These are phyloP conservation scores for Macaranga tanarius DNA, from an alignment of 441 rosid species.

Conservation along the genomic window DNA sequence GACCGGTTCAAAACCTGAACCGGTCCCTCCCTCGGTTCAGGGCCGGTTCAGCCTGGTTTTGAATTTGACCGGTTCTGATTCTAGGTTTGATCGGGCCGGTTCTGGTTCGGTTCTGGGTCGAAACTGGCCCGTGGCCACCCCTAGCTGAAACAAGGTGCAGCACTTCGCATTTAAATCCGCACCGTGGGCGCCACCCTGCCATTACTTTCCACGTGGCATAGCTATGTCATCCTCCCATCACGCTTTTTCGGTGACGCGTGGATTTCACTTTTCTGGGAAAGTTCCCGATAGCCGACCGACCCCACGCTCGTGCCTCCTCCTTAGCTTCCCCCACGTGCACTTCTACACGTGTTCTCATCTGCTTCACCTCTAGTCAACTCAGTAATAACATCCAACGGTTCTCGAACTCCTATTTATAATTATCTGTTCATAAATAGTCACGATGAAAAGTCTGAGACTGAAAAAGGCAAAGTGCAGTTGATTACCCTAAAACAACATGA, in stretches of 20 bases:
- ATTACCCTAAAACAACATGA: constrained; percentile 34
- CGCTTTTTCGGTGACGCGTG: constrained; percentile 32
- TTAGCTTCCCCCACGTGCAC: constrained; percentile 37
- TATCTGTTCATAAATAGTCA: too few relatives aligned
- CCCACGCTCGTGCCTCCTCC: constrained; percentile 30
- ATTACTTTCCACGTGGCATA: constrained; percentile 23
- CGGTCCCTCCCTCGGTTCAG: too few relatives aligned
- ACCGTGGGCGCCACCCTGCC: constrained; percentile 13
- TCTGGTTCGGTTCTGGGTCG: too few relatives aligned
- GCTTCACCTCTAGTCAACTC: constrained; percentile 16
- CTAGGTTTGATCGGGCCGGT: too few relatives aligned
- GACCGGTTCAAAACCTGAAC: too few relatives aligned
- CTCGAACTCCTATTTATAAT: constrained; percentile 18
- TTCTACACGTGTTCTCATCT: constrained; percentile 34
- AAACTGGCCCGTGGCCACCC: too few relatives aligned
- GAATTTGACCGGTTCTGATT: too few relatives aligned
- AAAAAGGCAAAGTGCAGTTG: too few relatives aligned
- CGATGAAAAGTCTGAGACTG: background rate
- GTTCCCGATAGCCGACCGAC: constrained; percentile 22
- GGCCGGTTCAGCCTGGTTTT: too few relatives aligned
- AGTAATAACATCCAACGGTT: constrained; percentile 39
- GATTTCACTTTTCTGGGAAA: constrained; percentile 3
- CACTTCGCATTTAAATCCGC: constrained; percentile 7
- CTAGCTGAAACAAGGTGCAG: too few relatives aligned
- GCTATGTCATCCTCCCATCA: constrained; percentile 11